A percentile compares a stretch with the other conserved stretches of the same genome.
Conservation (phyloP, 2,329 filamentous ascomycete genomes). For the Claviceps digitariae region DNA sequence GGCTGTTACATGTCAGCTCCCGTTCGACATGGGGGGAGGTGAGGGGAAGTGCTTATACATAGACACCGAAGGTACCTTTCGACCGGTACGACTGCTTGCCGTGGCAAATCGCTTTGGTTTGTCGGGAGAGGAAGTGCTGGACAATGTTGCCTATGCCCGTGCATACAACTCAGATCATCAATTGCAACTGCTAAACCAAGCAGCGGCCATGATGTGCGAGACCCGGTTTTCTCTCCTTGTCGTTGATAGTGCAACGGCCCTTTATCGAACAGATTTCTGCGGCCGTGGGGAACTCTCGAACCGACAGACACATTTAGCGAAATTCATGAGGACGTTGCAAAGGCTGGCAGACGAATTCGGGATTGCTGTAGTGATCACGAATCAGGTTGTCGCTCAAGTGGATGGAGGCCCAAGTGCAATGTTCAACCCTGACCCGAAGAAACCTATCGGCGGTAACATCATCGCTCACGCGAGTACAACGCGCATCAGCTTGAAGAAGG, state of each 20-base stretch:
- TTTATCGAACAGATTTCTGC: constrained; percentile 93
- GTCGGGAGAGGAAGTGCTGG: constrained; percentile 90
- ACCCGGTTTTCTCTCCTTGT: constrained; percentile 92
- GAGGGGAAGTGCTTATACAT: constrained; percentile 98
- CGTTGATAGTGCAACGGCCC: constrained; percentile 87
- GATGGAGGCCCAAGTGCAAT: constrained; percentile 92
- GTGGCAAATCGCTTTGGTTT: constrained; percentile 91
- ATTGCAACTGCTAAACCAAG: constrained; percentile 85
- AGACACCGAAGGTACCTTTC: constrained; percentile 94
- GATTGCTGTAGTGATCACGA: constrained; percentile 96
- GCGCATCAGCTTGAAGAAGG: constrained; percentile 88
- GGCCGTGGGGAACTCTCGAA: constrained; percentile 96
- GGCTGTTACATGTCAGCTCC: constrained; percentile 94
- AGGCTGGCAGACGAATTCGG: constrained; percentile 73
- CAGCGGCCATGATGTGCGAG: constrained; percentile 98
- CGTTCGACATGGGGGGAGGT: constrained; percentile 97
- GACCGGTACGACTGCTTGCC: constrained; percentile 77
- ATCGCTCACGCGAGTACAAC: constrained; percentile 97
- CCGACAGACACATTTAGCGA: constrained; percentile 75
- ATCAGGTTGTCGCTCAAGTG: constrained; percentile 96
- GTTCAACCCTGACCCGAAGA: constrained; percentile 99
- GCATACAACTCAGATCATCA: constrained; percentile 99
- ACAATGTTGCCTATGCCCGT: constrained; percentile 95
- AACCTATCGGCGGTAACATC: constrained; percentile 96
- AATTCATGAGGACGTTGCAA: constrained; percentile 77